These are phyloP conservation scores for Pseudocercospora fijiensis DNA, from an alignment of 2,329 filamentous ascomycete species.

Conservation along the genomic window DNA sequence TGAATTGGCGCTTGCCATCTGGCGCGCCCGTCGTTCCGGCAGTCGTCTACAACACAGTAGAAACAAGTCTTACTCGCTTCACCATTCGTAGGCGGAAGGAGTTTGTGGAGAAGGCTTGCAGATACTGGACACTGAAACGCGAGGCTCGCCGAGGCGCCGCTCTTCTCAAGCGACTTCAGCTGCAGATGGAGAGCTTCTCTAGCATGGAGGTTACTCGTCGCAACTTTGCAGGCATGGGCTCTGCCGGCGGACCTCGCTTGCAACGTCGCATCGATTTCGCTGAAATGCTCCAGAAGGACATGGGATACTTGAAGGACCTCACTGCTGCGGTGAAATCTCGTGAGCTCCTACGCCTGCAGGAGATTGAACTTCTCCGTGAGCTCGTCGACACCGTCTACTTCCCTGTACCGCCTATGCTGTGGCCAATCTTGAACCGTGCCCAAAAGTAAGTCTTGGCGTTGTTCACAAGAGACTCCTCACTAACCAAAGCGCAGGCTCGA, in stretches of 20 bases:
- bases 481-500: constrained; percentile 59
- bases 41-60: constrained; percentile 80
- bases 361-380: constrained; percentile 70
- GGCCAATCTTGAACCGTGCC: constrained; percentile 76
- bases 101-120: constrained; percentile 87
- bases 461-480: constrained; percentile 26
- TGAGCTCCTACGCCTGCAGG: constrained; percentile 74
- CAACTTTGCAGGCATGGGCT: constrained; percentile 94
- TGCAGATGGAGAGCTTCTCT: constrained; percentile 94
- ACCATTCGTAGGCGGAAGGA: constrained; percentile 84
- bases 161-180: constrained; percentile 84
- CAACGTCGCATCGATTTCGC: constrained; percentile 86
- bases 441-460: constrained; percentile 65
- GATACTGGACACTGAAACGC: constrained; percentile 96
- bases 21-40: constrained; percentile 93
- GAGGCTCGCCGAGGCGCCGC: constrained; percentile 90
- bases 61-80: constrained; percentile 79
- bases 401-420: constrained; percentile 73
- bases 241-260: constrained; percentile 73
- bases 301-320: constrained; percentile 71
- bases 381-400: constrained; percentile 91
- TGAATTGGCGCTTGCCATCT: constrained; percentile 87
- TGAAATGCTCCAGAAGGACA: constrained; percentile 69
- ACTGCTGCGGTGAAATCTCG: constrained; percentile 70
- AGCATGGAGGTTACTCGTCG: constrained; percentile 95